Percentiles rank a stretch among this genome's conserved stretches.
Evolutionary conservation across 176 grass and related monocot genomes (phyloP).

Genomic region (Dendrocalamus sinicus): DNA sequence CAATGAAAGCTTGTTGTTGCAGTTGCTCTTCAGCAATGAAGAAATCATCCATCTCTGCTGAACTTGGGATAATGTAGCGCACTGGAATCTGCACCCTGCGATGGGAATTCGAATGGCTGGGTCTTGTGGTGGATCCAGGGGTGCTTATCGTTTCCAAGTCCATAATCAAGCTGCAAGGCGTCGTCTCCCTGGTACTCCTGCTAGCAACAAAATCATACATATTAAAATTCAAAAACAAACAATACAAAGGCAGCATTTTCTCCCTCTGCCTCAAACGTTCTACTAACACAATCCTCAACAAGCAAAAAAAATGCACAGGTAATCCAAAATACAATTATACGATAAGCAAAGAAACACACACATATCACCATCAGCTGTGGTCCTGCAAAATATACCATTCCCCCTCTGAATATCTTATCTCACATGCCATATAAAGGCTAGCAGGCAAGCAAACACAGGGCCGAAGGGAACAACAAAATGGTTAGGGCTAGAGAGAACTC

Average conservation of each 20-base stretch:
- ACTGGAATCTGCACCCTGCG: constrained; percentile 20
- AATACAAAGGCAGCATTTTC: not conserved
- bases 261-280: not conserved
- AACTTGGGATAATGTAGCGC: constrained; percentile 22
- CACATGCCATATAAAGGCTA: constrained; percentile 40
- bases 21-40: constrained; percentile 38
- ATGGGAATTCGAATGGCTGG: constrained; percentile 18
- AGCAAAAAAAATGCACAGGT: not conserved
- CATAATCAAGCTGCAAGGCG: constrained; percentile 64
- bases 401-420: not conserved
- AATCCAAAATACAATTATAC: not conserved
- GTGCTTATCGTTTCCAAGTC: constrained; percentile 33
- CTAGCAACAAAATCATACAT: not conserved
- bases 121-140: constrained; percentile 52
- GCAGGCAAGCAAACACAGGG: constrained; percentile 15
- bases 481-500: constrained; percentile 14
- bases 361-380: not conserved
- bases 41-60: constrained; percentile 51
- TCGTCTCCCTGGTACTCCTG: constrained; percentile 58
- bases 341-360: not conserved
- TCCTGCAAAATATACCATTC: constrained; percentile 1
- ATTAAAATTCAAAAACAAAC: not conserved
- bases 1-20: constrained; percentile 53
- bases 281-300: not conserved
- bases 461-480: constrained; percentile 39